phyloP scores from a whole-genome alignment of 192 early-diverging fungal species.

The Obelidium mucronatum region DNA sequence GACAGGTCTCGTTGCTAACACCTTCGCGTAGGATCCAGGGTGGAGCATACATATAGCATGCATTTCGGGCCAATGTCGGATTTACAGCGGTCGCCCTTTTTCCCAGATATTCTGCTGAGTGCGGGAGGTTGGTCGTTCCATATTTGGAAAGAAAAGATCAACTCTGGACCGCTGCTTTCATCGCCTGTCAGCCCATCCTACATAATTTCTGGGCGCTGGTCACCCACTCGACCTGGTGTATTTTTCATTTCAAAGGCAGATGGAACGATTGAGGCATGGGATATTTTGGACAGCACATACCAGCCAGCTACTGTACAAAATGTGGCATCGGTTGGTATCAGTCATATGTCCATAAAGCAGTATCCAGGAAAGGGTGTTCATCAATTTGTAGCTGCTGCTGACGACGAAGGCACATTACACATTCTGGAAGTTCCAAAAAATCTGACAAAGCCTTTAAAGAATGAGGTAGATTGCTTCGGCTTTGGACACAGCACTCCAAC shows the following conservation, averaged over 20 bases:
- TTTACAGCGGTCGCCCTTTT: slow-evolving; percentile 67
- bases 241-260: slow-evolving; percentile 68
- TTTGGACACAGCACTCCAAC: too few species aligned
- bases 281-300: slow-evolving; percentile 67
- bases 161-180: slow-evolving; percentile 59
- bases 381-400: slow-evolving; percentile 69
- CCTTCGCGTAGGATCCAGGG: slow-evolving; percentile 56
- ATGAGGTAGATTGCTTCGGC: slow-evolving; percentile 50
- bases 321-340: slow-evolving; percentile 57
- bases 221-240: slow-evolving; percentile 68
- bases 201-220: slow-evolving; percentile 63
- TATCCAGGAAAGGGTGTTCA: slow-evolving; percentile 49
- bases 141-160: slow-evolving; percentile 64
- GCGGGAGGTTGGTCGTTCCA: slow-evolving; percentile 69
- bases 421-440: slow-evolving; percentile 68
- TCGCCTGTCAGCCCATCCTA: slow-evolving; percentile 44
- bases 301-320: slow-evolving; percentile 56
- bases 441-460: slow-evolving; percentile 57
- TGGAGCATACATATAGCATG: slow-evolving; percentile 55
- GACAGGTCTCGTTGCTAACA: neutral
- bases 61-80: slow-evolving; percentile 67
- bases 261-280: slow-evolving; percentile 69
- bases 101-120: slow-evolving; percentile 65
- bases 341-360: slow-evolving; percentile 57
- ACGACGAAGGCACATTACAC: slow-evolving; percentile 70